Percentiles rank a stretch among this genome's conserved stretches.
Conservation (phyloP, 495 filamentous ascomycete genomes). For the Penicillium egyptiacum region DNA sequence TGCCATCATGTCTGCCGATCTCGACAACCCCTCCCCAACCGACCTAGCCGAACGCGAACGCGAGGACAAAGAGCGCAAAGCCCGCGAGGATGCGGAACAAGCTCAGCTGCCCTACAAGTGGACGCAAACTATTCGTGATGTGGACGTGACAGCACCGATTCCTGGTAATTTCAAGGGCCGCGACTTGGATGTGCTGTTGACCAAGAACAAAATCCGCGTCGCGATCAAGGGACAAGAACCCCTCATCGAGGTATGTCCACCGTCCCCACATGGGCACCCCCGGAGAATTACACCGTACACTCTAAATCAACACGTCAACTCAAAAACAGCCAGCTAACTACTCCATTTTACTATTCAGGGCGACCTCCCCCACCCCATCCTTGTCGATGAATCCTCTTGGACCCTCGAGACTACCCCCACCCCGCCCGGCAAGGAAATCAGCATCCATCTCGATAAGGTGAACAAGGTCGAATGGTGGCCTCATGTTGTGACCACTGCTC, state of each 20-base stretch:
- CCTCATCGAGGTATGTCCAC: slow-evolving; percentile 69
- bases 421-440: slow-evolving; percentile 68
- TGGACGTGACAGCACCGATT: slow-evolving; percentile 77
- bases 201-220: slow-evolving; percentile 73
- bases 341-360: slow-evolving; percentile 54
- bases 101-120: slow-evolving; percentile 94
- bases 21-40: slow-evolving; percentile 49
- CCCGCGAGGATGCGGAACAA: slow-evolving; percentile 83
- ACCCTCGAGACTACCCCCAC: slow-evolving; percentile 71
- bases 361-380: slow-evolving; percentile 75
- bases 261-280: not conserved
- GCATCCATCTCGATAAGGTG: slow-evolving; percentile 90
- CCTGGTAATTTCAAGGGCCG: slow-evolving; percentile 78
- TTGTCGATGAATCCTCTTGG: slow-evolving; percentile 88
- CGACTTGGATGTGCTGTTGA: slow-evolving; percentile 81
- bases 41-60: slow-evolving; percentile 51
- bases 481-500: slow-evolving; percentile 77
- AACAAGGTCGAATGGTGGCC: slow-evolving; percentile 99
- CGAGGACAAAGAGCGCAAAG: slow-evolving; percentile 67
- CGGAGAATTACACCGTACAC: not conserved
- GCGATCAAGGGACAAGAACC: slow-evolving; percentile 86
- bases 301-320: not conserved
- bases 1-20: slow-evolving; percentile 28
- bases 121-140: slow-evolving; percentile 90
- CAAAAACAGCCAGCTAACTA: not conserved